Evolutionary conservation across 306 rosid species (phyloP), one percentile per base, ranked within the genome.

Genomic region (Rosa lucieae): DNA sequence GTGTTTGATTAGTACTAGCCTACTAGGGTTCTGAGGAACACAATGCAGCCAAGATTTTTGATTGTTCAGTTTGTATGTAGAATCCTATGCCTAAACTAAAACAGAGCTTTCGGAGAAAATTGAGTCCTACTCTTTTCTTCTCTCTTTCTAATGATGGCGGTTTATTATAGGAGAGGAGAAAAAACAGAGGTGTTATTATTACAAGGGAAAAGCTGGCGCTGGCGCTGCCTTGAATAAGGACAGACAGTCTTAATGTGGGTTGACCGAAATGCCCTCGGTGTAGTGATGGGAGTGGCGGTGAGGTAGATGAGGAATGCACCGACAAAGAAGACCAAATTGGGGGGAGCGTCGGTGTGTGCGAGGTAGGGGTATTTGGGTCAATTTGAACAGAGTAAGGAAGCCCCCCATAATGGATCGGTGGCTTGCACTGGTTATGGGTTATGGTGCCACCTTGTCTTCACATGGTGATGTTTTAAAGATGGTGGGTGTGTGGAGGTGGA

Each of bases 321-420:
- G 79, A 73, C 82, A 46, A 46, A 14, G 46, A 67, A 9, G 72
- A 9, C 26, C 10, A 0, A 15, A 13, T 7, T 37, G 7, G 26
- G 2, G 10, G 12, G 59, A 0, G 32, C 23, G 47, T 55, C 76
- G 82, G 77, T 17, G 56, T 8, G 71, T 0, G n/a, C 10, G 9
- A 20, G 78, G 15, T 15, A 51, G 77, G 75, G 84, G 80, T 53
- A 67, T 76, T 76, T 59, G 15, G 61, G 88, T 58, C 82, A 70
- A 63, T 70, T 20, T 17, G 3, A 37, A 23, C 0, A 0, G 12
- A 5, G 14, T 6, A 59, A 20, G 21, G 18, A n/a, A 56, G 35
- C 1, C 29, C 29, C 29, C 29, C 32, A 29, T 29, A 29, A 29
- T 29, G 32, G 32, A 69, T 32, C 15, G 77, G 42, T 61, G 63